Evolutionary conservation across 108 stramenopile species (phyloP).

Genomic region (Seminavis robusta): DNA sequence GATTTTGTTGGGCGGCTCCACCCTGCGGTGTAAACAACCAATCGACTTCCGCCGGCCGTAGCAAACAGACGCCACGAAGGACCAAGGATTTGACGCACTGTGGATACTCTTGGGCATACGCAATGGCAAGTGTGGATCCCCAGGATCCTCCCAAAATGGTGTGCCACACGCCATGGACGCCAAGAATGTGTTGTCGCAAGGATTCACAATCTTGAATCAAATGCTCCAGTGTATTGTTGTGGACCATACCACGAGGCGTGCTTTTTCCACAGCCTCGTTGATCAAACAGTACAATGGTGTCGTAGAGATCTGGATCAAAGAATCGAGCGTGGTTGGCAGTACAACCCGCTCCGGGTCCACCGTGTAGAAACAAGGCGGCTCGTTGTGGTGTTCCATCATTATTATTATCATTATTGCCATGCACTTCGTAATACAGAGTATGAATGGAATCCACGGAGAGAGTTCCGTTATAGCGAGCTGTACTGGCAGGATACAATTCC

Average conservation of each 20-base stretch:
- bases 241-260: constrained; percentile 39
- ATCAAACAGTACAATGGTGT: constrained; percentile 71
- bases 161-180: constrained; percentile 47
- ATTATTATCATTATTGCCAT: constrained; percentile 5
- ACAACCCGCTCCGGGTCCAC: constrained; percentile 84
- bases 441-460: constrained; percentile 23
- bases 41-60: constrained; percentile 71
- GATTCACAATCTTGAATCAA: constrained; percentile 77
- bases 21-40: constrained; percentile 54
- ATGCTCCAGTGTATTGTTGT: constrained; percentile 40
- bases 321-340: constrained; percentile 67
- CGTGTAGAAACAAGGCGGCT: constrained; percentile 72
- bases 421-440: constrained; percentile 32
- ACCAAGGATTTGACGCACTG: constrained; percentile 47
- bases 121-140: constrained; percentile 84
- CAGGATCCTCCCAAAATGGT: constrained; percentile 86
- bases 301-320: constrained; percentile 70
- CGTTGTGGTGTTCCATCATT: constrained; percentile 5
- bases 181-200: constrained; percentile 43
- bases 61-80: constrained; percentile 77
- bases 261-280: constrained; percentile 81
- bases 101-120: constrained; percentile 78
- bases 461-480: constrained; percentile 23
- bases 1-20: constrained; percentile 18
- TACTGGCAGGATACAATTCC: too few species aligned